Evolutionary conservation across 1,284 basidiomycete species (phyloP), one percentile per base, ranked within the genome.

Genomic region (Rhodotorula sp.): DNA sequence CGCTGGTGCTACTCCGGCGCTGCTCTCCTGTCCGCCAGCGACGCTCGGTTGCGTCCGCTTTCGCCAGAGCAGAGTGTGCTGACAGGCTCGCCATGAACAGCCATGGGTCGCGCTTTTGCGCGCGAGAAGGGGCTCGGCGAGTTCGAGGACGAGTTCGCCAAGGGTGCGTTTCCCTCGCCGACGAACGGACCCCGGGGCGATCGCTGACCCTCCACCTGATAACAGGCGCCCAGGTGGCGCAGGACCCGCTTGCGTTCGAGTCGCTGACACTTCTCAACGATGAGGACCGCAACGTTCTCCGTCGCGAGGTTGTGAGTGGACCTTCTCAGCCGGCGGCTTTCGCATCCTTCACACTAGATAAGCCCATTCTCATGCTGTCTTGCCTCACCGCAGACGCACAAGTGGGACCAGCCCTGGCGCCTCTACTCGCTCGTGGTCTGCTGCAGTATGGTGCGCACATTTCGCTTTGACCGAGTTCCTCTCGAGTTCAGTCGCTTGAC

Each of bases 371-470:
- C 60, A 25, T 16, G 7, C 34, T 23, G n/a, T 5, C 53, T 17
- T 50, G 17, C 34, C 34, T 34, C 34, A 5, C 13, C 53, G 27
- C 53, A 61, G 53, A 67, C 68, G 8, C 68, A 70, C 68, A 70
- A 80, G 66, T 83, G 82, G 82, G 71, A 72, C 19, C 82, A 84
- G 50, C 81, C 83, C 0, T 70, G 76, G 58, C 72, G 77, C 45
- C 81, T 90, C 12, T 75, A 73, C 68, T 60, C 45, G 13, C 67
- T 72, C 42, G 66, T 82, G 50, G 74, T 81, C 50, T 78, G 79
- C 23, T 81, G 79, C 65, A 78, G 78, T 9, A 73, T 82, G 64
- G 34, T 34, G 34, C 34, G 34, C 34, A 34, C 34, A 34, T 34
- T 34, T 34, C 34, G 34, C 34, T 34, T 34, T 34, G 34, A 34